Evolutionary conservation across 2,329 filamentous ascomycete genomes (phyloP), one percentile per base, ranked within the genome.

Genomic region (Neonectria ditissima): DNA sequence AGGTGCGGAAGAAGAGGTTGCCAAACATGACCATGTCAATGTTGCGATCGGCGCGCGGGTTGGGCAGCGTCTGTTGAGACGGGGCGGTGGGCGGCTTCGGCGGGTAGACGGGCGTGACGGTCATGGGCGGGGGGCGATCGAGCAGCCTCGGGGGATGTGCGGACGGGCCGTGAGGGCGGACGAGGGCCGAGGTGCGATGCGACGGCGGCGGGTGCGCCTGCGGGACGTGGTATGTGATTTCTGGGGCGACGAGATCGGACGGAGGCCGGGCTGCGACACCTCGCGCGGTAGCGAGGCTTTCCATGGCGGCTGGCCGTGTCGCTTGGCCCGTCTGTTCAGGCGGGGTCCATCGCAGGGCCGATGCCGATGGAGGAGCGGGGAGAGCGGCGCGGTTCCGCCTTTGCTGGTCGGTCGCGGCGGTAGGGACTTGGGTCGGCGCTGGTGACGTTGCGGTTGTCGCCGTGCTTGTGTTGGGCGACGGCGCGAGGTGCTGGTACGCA

Each of bases 11-110:
- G 72, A 90, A 89, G 32, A 96, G 84, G 72, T 94, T 89, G 5
- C 94, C 95, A 65, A 97, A 84, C 58, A 97, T 90, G 55, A 97
- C 92, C 76, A 93, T 92, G 75, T 93, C 89, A 68, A 97, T 91
- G 77, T 97, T 97, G 61, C 92, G 91, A 70, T 91, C 89, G 10
- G 84, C 75, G 37, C 79, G 78, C 1, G 78, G 80, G 6, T 80
- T 78, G 1, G 78, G 34, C 9, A 53, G 34, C 32, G 34, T 26
- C 14, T 20, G 34, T 14, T 63, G 55, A 2, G 54, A 48, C 20
- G 30, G 18, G 10, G 51, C 43, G 2, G 52, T 43, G 7, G 75
- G 72, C 11, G 77, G 79, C 34, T 79, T 80, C 5, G 79, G 80
- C 1, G 76, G 74, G 43, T 69, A 75, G 8, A 79, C 73, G 16